Evolutionary conservation across 176 grass and related monocot species (phyloP), one percentile per base, ranked within the genome.

Genomic region (Aegilops umbellulata): DNA sequence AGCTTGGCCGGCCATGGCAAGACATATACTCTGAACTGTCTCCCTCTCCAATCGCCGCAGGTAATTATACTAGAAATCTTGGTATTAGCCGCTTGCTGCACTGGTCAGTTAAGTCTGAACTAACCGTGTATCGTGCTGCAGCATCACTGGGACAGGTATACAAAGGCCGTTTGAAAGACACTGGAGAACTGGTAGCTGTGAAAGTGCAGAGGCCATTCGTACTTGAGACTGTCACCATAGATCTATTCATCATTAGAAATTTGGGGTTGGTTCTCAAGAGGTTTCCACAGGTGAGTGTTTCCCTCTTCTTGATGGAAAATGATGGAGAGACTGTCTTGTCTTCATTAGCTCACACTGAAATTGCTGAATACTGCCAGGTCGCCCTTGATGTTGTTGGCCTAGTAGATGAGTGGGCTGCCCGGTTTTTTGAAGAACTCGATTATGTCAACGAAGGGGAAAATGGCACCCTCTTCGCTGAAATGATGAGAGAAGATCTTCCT

Each of bases 391-490:
- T 98, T 57, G 96, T 98, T 89, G 96, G 96, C 35, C 88, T 98
- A 62, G 96, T 95, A 58, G 92, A 95, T 88, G 96, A 98, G 83
- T 98, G 96, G 96, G 92, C 96, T 47, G 81, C 96, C 85, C 93
- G 93, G 5, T 95, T 98, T 85, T 98, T 98, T 65, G 96, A 98
- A 89, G 96, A 98, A 89, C 96, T 98, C 71, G 96, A 98, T 92
- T 98, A 98, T 94, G 64, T 98, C n/a, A 95, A 95, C 73, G 96
- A 98, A 82, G 96, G 96, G 67, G 91, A 94, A 84, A 98, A 98
- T 89, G 93, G 96, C 25, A 86, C 24, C 13, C 77, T 17, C 31
- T 98, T 98, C 86, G 92, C 93, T 84, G 93, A 98, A 86, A 88
- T 98, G 93, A 94, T 98, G 93, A 95, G 83, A 87, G 47, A 92